Percentiles rank a stretch among this genome's conserved stretches.
These are phyloP conservation scores for Alternaria gaisen DNA, from an alignment of 2,329 filamentous ascomycete genomes.

Conservation along the genomic window DNA sequence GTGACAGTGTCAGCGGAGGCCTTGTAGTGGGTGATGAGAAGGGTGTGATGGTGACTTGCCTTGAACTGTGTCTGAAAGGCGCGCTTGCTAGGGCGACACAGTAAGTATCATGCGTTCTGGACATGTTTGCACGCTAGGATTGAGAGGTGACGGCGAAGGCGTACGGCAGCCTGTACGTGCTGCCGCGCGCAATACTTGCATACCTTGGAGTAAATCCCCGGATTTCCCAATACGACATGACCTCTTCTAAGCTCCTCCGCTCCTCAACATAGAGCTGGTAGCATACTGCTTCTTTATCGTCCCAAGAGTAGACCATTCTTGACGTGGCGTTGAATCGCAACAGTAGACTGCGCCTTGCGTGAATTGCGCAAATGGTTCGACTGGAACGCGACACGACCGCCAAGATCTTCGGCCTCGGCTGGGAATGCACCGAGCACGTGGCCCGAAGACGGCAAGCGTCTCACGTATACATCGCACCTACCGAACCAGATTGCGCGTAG, in stretches of 20 bases:
- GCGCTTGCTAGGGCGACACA: constrained; percentile 67
- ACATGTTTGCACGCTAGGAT: background rate
- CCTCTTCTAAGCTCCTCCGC: constrained; percentile 75
- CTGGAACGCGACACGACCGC: constrained; percentile 10
- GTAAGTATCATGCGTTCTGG: constrained; percentile 16
- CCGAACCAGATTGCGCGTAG: constrained; percentile 26
- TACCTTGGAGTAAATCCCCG: constrained; percentile 75
- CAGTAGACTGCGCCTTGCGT: background rate
- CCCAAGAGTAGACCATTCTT: constrained; percentile 66
- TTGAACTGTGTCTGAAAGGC: constrained; percentile 80
- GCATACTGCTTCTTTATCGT: constrained; percentile 71
- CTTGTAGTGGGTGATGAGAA: background rate
- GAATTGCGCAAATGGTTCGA: constrained; percentile 28
- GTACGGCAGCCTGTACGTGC: constrained; percentile 36
- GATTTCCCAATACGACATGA: constrained; percentile 73
- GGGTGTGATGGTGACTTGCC: constrained; percentile 22
- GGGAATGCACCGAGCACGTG: constrained; percentile 23
- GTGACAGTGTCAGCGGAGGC: constrained; percentile 16
- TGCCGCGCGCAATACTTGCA: constrained; percentile 28
- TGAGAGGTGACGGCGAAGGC: constrained; percentile 9
- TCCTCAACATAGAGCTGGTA: constrained; percentile 80
- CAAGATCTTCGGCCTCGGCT: constrained; percentile 29
- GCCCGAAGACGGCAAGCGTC: constrained; percentile 17
- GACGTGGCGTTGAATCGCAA: background rate
- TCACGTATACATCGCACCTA: constrained; percentile 20